Base-by-base conservation (phyloP, 73 alveolate species). In the Breviolum minutum region DNA sequence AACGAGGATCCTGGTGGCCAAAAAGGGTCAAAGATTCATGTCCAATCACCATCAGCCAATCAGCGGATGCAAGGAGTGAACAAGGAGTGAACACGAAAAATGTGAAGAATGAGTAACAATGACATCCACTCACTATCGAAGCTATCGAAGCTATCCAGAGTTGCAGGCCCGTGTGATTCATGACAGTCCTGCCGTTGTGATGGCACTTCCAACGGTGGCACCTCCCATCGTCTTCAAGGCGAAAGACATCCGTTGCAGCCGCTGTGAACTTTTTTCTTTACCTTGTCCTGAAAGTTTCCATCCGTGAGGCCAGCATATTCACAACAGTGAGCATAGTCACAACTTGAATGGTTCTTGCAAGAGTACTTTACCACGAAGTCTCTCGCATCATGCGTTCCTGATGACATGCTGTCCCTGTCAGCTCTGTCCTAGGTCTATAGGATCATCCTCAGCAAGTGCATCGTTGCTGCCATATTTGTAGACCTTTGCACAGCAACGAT, bases 141-240 rank as follows among this genome's bases (percentile, higher is more conserved):
- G 24, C n/a, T 22, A 68, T 68, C 77, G n/a, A 22, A 68, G 24
- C n/a, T 22, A 68, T 68, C 77, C n/a, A 68, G 24, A 14, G 24
- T 14, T 68, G 77, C 1, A 68, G 6, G 6, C 24, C 77, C 77
- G 24, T 14, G 4, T 68, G n/a, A n/a, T n/a, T n/a, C n/a, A n/a
- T 22, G 77, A 10, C 32, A 3, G 74, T 48, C 97, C 97, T 71
- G 97, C 97, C 16, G 97, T 91, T 64, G 97, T 91, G 82, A 91
- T 91, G 79, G 97, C 97, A 63, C 97, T 91, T 62, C 97, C 97
- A 10, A 63, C 82, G 7, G 97, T 91, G 64, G 97, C 97, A 22
- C 97, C 82, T 40, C 97, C 97, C 97, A 91, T 91, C 80, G 97
- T 91, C 61, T 91, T 91, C 97, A 91, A 27, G 26, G 97, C 97